phyloP scores from a whole-genome alignment of 169 alveolate species.

The Plasmodium knowlesi region DNA sequence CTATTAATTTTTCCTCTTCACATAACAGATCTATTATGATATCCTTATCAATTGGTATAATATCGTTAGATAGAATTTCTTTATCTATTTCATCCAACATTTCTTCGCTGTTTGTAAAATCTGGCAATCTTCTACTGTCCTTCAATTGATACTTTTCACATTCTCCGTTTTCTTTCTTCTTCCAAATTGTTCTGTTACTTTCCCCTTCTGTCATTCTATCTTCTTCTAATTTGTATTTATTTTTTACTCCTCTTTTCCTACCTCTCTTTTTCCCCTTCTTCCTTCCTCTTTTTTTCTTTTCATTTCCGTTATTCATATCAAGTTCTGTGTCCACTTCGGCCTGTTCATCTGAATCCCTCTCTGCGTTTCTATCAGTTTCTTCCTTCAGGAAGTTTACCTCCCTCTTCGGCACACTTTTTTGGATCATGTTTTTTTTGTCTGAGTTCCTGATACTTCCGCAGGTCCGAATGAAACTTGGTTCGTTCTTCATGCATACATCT shows the following conservation, averaged over 20 bases:
- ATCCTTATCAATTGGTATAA: slow-evolving; percentile 65
- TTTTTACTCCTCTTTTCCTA: slow-evolving; percentile 47
- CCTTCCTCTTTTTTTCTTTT: slow-evolving; percentile 29
- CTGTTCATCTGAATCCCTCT: neutral
- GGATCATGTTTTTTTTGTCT: neutral
- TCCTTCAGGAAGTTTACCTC: neutral
- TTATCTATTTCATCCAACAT: slow-evolving; percentile 1
- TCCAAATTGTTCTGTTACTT: neutral
- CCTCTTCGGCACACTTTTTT: neutral
- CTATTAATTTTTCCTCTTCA: slow-evolving; percentile 63
- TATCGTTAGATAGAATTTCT: slow-evolving; percentile 10
- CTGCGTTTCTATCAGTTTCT: neutral
- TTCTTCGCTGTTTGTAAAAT: neutral
- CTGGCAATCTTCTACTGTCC: neutral
- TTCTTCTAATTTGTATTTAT: slow-evolving; percentile 2
- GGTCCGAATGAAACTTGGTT: neutral
- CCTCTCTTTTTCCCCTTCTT: slow-evolving; percentile 55
- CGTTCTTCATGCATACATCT: neutral
- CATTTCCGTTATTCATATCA: slow-evolving; percentile 1
- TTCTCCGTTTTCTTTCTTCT: neutral
- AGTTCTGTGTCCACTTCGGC: slow-evolving; percentile 3
- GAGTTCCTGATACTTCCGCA: neutral
- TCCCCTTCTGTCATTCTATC: neutral
- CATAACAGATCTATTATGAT: slow-evolving; percentile 59
- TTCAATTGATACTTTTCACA: neutral